Base-by-base conservation (phyloP, 2,329 filamentous ascomycete genomes). In the Exserohilum turcica region DNA sequence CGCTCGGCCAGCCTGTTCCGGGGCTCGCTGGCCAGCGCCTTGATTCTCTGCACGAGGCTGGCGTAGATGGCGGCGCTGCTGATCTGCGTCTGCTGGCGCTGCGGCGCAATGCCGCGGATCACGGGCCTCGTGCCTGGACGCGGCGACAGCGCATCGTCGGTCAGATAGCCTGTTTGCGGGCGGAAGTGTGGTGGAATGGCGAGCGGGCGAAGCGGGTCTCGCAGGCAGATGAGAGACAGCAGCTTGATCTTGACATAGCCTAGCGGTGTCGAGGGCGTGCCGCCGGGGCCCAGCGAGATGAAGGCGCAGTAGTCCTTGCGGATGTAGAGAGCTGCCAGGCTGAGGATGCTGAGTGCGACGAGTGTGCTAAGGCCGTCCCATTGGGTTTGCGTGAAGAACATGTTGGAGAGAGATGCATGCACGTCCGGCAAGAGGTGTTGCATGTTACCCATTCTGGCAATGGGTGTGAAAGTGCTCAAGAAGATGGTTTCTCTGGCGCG, bases 81-180 rank as follows among this genome's bases (percentile, higher is more conserved):
- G 35, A 80, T 80, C 68, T 95, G 90, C 70, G 88, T 84, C 15
- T 87, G 79, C 74, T 95, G 91, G 2, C 91, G 83, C 67, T 96
- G 91, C 0, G 91, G 91, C 1, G 90, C 91, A 52, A 95, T 90
- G 43, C 91, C 91, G 35, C 80, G 83, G 8, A 92, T 87, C 2
- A 75, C 70, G 1, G 91, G 91, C 1, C 89, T 83, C 1, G 81
- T 78, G 0, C 87, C 88, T 3, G 74, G 68, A 0, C 91, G 86
- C 51, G 80, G 80, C 1, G 88, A 85, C 0, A 94, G 79, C 1
- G 61, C 46, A n/a, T 43, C 18, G 16, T 43, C 15, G 28, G 55
- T 40, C 7, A 94, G 81, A 64, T 88, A 84, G 9, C 89, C 89
- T 1, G 69, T 66, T 12, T 80, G 72, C 0, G 86, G 85, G 12